Percentiles rank a stretch among this genome's conserved stretches.
phyloP scores from a whole-genome alignment of 2,329 filamentous ascomycete species.

The Arachnopeziza araneosa region DNA sequence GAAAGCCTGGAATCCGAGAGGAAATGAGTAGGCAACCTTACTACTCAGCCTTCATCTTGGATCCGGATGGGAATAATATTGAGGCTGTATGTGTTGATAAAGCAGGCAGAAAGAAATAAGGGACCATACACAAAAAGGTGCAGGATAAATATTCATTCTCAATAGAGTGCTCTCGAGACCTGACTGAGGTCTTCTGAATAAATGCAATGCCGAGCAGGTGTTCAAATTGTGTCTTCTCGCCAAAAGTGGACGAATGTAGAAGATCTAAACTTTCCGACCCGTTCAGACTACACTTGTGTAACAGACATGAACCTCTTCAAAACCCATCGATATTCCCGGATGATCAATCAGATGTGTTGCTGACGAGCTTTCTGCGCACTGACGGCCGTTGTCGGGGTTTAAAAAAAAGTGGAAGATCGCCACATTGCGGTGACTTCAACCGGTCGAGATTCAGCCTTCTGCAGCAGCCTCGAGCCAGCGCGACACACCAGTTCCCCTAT shows the following conservation, averaged over 20 bases:
- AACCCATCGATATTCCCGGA: not conserved
- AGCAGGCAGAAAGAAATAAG: not conserved
- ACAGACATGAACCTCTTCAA: not conserved
- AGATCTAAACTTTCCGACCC: not conserved
- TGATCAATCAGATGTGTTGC: not conserved
- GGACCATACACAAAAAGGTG: not conserved
- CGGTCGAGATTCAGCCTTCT: not conserved
- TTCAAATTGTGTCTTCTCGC: not conserved
- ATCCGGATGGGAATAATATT: slow-evolving; percentile 18
- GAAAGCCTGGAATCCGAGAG: slow-evolving; percentile 15
- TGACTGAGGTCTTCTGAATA: not conserved
- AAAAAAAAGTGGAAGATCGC: not conserved
- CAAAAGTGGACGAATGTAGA: not conserved
- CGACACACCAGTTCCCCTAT: not conserved
- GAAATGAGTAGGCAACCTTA: slow-evolving; percentile 17
- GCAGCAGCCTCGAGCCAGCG: not conserved
- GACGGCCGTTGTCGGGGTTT: not conserved
- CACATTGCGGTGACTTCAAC: not conserved
- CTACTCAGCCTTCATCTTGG: slow-evolving; percentile 14
- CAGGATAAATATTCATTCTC: not conserved
- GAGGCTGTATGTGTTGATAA: slow-evolving; percentile 18
- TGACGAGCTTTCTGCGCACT: not conserved
- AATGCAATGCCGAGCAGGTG: not conserved
- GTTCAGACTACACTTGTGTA: not conserved
- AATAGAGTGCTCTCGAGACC: not conserved